These are phyloP conservation scores for Tetrapisispora arboricola DNA, from an alignment of 805 yeast species.

Conservation along the genomic window DNA sequence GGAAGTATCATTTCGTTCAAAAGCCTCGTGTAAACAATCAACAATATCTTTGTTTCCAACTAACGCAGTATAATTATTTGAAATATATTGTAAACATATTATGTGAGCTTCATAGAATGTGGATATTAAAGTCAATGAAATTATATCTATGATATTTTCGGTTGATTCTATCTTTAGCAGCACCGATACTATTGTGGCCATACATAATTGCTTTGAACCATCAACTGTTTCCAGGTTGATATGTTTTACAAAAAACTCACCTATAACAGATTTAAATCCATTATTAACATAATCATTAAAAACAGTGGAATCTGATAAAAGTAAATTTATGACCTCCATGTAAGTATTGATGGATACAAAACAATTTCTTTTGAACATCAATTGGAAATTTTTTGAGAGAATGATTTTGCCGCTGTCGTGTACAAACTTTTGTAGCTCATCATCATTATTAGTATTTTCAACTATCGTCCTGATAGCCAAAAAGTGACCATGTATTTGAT, in stretches of 20 bases:
- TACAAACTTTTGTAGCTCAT: background rate
- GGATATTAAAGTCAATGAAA: constrained; percentile 31
- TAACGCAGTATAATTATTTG: constrained; percentile 1
- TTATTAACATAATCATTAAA: background rate
- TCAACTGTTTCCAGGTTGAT: constrained; percentile 25
- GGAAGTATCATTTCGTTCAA: constrained; percentile 28
- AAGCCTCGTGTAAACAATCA: constrained; percentile 15
- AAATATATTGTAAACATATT: constrained; percentile 30
- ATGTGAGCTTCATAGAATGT: constrained; percentile 37
- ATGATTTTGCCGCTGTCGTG: too few relatives aligned
- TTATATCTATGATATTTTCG: constrained; percentile 20
- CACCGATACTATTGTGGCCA: constrained; percentile 27
- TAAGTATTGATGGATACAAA: constrained; percentile 29
- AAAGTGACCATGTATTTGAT: constrained; percentile 50
- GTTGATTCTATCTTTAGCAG: constrained; percentile 20
- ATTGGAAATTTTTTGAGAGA: too few relatives aligned
- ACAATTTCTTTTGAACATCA: constrained; percentile 26
- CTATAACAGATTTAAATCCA: constrained; percentile 19
- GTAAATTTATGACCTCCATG: constrained; percentile 11
- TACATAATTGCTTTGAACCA: constrained; percentile 42
- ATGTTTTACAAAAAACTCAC: constrained; percentile 30
- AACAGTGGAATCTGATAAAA: background rate
- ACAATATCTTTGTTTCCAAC: constrained; percentile 5
- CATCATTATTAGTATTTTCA: too few relatives aligned
- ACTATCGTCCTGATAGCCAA: constrained; percentile 37